A percentile compares a stretch with the other conserved stretches of the same genome.
Evolutionary conservation across 805 yeast species (phyloP).

Genomic region (Zygoascus biomembranicola): DNA sequence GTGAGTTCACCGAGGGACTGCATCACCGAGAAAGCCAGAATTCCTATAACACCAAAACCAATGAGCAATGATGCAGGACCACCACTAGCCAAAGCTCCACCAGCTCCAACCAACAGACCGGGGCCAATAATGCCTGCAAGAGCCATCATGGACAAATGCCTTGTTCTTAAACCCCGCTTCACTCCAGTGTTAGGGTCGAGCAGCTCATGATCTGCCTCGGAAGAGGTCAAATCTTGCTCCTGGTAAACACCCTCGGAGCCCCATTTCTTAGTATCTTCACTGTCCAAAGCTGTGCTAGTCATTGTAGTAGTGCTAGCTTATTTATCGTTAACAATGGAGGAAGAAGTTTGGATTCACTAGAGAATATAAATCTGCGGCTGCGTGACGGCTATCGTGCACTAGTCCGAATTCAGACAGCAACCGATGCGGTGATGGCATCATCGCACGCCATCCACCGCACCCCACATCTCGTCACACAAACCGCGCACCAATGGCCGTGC

Average conservation of each 20-base stretch:
- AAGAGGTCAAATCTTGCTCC: not conserved
- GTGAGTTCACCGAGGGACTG: conserved; percentile 49
- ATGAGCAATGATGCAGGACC: conserved; percentile 46
- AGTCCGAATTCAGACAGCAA: too few relatives aligned
- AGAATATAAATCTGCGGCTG: too few relatives aligned
- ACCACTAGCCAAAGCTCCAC: conserved; percentile 40
- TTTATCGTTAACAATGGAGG: not conserved
- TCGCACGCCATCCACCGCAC: not conserved
- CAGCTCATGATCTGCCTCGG: not conserved
- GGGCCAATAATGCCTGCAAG: conserved; percentile 81
- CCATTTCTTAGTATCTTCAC: not conserved
- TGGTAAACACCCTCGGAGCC: not conserved
- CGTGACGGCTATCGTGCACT: too few relatives aligned
- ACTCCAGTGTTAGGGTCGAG: conserved; percentile 29
- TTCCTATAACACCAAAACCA: conserved; percentile 42
- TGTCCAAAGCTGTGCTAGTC: not conserved
- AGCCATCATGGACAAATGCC: conserved; percentile 76
- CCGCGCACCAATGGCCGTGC: too few relatives aligned
- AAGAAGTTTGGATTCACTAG: not conserved
- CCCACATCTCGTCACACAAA: too few relatives aligned
- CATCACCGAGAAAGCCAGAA: conserved; percentile 47
- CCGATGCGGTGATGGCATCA: not conserved
- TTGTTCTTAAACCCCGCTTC: conserved; percentile 40
- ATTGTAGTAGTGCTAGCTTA: not conserved
- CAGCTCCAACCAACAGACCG: conserved; percentile 62